Percentiles rank a stretch among this genome's conserved stretches.
phyloP scores from a whole-genome alignment of 2,329 filamentous ascomycete genomes.

The Nigrospora oryzae region DNA sequence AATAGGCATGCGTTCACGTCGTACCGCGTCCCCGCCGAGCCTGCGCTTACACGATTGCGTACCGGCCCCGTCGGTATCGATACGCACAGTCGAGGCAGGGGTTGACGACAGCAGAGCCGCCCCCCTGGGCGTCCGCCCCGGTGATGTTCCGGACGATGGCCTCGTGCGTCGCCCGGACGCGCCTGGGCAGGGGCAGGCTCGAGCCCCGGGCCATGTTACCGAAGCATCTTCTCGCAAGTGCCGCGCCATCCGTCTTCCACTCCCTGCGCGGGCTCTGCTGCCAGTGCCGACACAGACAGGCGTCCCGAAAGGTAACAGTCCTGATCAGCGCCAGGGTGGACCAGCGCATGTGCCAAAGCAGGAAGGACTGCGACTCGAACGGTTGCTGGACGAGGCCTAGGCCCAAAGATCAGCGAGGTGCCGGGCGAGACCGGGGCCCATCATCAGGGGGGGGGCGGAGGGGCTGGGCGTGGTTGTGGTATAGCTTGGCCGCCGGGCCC shows the following conservation, averaged over 20 bases:
- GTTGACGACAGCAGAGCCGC: not conserved
- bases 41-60: not conserved
- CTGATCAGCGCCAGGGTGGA: constrained; percentile 9
- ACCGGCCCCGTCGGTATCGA: not conserved
- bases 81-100: not conserved
- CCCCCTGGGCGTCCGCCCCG: not conserved
- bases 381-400: not conserved
- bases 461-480: not conserved
- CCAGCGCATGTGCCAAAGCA: constrained; percentile 11
- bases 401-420: no score
- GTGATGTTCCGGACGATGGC: not conserved
- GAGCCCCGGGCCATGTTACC: not conserved
- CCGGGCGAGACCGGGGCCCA: no score
- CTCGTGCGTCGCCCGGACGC: not conserved
- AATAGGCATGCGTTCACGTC: no score
- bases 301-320: constrained; percentile 9
- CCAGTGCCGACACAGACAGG: constrained; percentile 9
- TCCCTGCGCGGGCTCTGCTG: not conserved
- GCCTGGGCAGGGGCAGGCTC: constrained; percentile 2
- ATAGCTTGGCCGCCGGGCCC: not conserved
- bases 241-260: constrained; percentile 6
- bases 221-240: constrained; percentile 5
- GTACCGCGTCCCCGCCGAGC: no score
- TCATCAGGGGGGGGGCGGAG: not conserved
- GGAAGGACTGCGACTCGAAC: constrained; percentile 7